Conservation (phyloP, 768 basidiomycete genomes). For the Cyclocybe aegerita region DNA sequence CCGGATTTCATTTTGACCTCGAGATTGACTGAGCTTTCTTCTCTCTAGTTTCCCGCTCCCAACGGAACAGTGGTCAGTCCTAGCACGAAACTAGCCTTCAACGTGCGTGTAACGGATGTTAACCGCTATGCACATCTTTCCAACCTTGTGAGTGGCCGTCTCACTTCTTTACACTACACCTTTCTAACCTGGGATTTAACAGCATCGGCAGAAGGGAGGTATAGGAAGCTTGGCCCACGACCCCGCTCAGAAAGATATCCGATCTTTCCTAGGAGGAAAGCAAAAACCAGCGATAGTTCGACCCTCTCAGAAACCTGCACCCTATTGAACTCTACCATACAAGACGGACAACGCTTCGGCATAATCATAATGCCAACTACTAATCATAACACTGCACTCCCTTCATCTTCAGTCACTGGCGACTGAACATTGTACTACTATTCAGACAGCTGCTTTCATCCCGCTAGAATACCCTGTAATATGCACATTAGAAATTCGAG, state of each 20-base stretch:
- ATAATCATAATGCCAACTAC: too few species aligned
- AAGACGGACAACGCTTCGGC: too few species aligned
- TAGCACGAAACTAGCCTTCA: not conserved
- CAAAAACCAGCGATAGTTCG: constrained; percentile 13
- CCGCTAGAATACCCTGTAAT: too few species aligned
- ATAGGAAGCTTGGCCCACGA: constrained; percentile 73
- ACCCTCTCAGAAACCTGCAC: too few species aligned
- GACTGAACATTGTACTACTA: too few species aligned
- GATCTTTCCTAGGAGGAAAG: constrained; percentile 62
- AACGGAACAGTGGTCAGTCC: not conserved
- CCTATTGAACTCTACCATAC: too few species aligned
- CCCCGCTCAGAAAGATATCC: constrained; percentile 72
- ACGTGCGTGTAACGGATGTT: constrained; percentile 16
- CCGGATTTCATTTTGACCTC: not conserved
- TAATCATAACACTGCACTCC: too few species aligned
- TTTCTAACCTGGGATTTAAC: constrained; percentile 1
- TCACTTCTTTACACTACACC: not conserved
- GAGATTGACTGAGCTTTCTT: too few species aligned
- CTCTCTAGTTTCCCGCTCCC: not conserved
- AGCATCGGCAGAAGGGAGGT: constrained; percentile 70
- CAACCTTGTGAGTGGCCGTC: constrained; percentile 47
- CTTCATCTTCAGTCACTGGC: too few species aligned
- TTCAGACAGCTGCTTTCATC: too few species aligned
- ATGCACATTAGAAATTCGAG: too few species aligned
- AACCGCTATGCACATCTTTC: constrained; percentile 49